Evolutionary conservation across 345 rosid genomes (phyloP), one percentile per base, ranked within the genome.

Genomic region (Lepidium didymum): DNA sequence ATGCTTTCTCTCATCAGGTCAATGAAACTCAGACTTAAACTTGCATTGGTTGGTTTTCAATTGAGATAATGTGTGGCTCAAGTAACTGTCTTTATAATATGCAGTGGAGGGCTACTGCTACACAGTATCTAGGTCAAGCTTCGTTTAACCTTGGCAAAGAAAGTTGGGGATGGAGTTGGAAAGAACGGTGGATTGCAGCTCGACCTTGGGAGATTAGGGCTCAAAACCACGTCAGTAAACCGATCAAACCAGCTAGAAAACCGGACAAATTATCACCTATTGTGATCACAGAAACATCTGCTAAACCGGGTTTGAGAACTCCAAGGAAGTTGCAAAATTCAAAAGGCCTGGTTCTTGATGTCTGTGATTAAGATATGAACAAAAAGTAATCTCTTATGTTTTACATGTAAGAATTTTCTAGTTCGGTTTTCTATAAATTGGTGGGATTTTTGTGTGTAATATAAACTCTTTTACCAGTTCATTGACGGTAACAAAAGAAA

Each of bases 1-100:
- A 90, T 41, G 98, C 98, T 63, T 86, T 92, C 82, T 84, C 96
- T 35, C 98, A 90, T 64, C 97, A 92, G 98, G 93, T 88, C 21
- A 52, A 36, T 61, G 46, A 16, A 52, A 49, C 18, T 21, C 7
- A 72, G 55, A 34, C 14, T 44, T 15, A 0, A 25, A n/a, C 14
- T 21, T 37, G 27, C 8, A 15, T 41, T 6, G 10, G 1, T 53
- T 14, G 13, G 58, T 15, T 34, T 11, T 53, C 33, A 11, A n/a
- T 10, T 10, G 1, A 12, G 31, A 58, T 50, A 66, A 27, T 73
- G 51, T 58, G 62, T 50, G 11, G 4, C 36, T 74, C 44, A 74
- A 74, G 73, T 46, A 44, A 67, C 1, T 9, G 13, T 33, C 0
- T 59, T 52, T 64, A 18, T 38, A 9, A 10, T 62, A 64, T 76